phyloP scores from a whole-genome alignment of 1,284 basidiomycete species.

The Fomitopsis palustris region DNA sequence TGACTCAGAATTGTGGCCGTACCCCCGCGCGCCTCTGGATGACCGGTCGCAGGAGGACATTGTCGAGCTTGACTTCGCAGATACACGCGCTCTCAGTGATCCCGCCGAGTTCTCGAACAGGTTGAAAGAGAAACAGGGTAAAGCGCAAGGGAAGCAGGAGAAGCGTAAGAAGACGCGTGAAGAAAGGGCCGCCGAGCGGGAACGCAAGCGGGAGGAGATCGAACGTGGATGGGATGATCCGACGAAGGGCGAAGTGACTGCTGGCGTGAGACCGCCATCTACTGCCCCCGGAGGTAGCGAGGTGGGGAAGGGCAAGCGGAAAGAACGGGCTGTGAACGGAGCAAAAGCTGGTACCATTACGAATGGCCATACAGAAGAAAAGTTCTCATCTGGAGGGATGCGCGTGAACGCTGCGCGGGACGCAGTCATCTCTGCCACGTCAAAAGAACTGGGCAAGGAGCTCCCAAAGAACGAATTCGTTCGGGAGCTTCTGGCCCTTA shows the following conservation, averaged over 20 bases:
- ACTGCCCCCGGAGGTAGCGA: conserved; percentile 6
- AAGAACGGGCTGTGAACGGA: conserved; percentile 1
- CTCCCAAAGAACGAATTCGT: conserved; percentile 63
- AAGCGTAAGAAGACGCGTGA: conserved; percentile 32
- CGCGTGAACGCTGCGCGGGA: conserved; percentile 20
- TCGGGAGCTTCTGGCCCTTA: conserved; percentile 59
- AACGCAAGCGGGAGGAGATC: conserved; percentile 48
- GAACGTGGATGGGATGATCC: conserved; percentile 61
- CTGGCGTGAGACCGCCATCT: conserved; percentile 9
- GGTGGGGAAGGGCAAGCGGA: conserved; percentile 9
- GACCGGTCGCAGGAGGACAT: conserved; percentile 39
- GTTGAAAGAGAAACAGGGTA: conserved; percentile 31
- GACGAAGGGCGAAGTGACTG: conserved; percentile 17
- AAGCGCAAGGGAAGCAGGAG: conserved; percentile 14
- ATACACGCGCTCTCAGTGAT: conserved; percentile 65
- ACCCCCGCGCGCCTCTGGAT: conserved; percentile 43
- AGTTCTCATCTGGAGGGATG: conserved; percentile 5
- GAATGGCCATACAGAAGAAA: conserved; percentile 9
- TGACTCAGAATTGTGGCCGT: conserved; percentile 64
- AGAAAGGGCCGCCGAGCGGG: conserved; percentile 36
- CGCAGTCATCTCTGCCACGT: conserved; percentile 28
- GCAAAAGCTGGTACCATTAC: background rate
- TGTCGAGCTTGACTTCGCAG: conserved; percentile 67
- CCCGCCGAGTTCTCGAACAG: conserved; percentile 43
- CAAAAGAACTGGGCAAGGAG: conserved; percentile 10